These are phyloP conservation scores for Irpex sp. DNA, from an alignment of 1,284 basidiomycete genomes.

Conservation along the genomic window DNA sequence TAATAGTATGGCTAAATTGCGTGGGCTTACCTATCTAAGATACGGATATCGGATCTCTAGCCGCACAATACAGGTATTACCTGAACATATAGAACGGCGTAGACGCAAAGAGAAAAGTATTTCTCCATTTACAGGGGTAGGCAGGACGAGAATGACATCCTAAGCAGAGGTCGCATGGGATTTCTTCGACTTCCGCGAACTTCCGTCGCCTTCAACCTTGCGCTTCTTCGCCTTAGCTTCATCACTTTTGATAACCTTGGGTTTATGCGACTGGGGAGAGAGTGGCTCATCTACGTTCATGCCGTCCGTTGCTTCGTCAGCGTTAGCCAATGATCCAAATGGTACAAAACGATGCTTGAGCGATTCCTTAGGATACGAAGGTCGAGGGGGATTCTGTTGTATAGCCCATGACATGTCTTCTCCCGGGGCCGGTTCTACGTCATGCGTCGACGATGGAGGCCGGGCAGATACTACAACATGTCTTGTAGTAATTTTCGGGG, in stretches of 20 bases:
- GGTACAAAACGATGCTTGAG: constrained; percentile 65
- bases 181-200: constrained; percentile 36
- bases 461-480: constrained; percentile 56
- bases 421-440: constrained; percentile 17
- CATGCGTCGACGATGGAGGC: constrained; percentile 36
- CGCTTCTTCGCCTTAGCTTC: constrained; percentile 40
- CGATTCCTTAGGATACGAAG: constrained; percentile 52
- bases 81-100: neutral
- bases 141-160: neutral
- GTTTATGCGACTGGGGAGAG: constrained; percentile 22
- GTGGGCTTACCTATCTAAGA: neutral
- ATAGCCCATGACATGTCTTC: constrained; percentile 20
- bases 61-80: neutral
- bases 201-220: constrained; percentile 37
- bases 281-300: constrained; percentile 24
- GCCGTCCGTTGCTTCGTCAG: constrained; percentile 7
- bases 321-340: constrained; percentile 38
- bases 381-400: constrained; percentile 51
- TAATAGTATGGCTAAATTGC: neutral
- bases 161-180: constrained; percentile 21
- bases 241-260: constrained; percentile 23
- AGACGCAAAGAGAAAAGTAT: neutral
- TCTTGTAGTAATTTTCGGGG: constrained; percentile 52
- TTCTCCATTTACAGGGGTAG: neutral
- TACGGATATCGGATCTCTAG: neutral